Percentiles rank a stretch among this genome's conserved stretches.
These are phyloP conservation scores for Tulasnella sp. DNA, from an alignment of 768 basidiomycete genomes.

Conservation along the genomic window DNA sequence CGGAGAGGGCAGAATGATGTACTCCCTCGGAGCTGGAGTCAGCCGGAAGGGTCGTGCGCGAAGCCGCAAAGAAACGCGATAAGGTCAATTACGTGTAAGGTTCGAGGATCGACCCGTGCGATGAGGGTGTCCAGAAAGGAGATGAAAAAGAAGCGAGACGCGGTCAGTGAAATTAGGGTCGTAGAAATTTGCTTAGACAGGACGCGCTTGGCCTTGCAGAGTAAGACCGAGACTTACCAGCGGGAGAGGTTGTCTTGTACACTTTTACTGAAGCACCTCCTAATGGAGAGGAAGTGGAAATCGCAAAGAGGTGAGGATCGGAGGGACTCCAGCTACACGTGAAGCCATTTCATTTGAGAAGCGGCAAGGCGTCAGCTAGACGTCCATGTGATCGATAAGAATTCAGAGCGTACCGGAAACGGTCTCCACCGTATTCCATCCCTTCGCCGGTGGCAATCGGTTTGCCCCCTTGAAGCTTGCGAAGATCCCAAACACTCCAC, in stretches of 20 bases:
- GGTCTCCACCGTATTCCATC: slow-evolving; percentile 62
- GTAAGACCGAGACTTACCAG: slow-evolving; percentile 37
- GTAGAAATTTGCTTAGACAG: neutral
- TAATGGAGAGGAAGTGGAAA: slow-evolving; percentile 56
- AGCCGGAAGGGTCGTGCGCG: neutral
- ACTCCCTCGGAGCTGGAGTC: slow-evolving; percentile 54
- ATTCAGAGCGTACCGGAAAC: slow-evolving; percentile 54
- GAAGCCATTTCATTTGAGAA: slow-evolving; percentile 4
- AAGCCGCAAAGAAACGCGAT: slow-evolving; percentile 15
- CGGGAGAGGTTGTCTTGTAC: slow-evolving; percentile 61
- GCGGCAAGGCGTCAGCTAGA: neutral
- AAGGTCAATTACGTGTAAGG: neutral
- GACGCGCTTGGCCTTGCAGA: neutral
- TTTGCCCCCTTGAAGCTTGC: slow-evolving; percentile 67
- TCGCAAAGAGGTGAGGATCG: slow-evolving; percentile 71
- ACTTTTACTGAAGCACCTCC: slow-evolving; percentile 68
- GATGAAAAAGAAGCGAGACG: slow-evolving; percentile 12
- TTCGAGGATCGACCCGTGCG: neutral
- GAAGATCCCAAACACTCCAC: slow-evolving; percentile 74
- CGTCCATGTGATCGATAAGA: neutral
- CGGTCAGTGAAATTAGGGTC: neutral
- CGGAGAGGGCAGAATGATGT: slow-evolving; percentile 58
- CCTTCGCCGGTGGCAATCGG: slow-evolving; percentile 59
- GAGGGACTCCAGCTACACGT: slow-evolving; percentile 68
- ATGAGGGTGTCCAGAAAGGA: neutral